Evolutionary conservation across 192 early-diverging fungal species (phyloP).

Genomic region (Rhizoclosmatium globosum): DNA sequence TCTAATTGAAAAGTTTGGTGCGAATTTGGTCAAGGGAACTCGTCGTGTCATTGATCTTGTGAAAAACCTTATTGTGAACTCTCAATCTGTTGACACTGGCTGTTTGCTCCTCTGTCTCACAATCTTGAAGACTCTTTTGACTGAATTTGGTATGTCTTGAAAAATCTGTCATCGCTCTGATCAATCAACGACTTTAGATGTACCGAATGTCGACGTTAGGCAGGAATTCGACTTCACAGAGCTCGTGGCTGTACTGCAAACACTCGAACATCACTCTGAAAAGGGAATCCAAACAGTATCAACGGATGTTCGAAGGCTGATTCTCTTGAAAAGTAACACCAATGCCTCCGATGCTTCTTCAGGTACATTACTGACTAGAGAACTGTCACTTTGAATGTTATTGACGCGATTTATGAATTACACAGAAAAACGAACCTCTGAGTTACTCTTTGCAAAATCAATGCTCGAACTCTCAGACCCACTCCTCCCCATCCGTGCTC

Average conservation of each 20-base stretch:
- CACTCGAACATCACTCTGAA: conserved; percentile 37
- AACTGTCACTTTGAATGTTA: too few species aligned
- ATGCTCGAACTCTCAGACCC: conserved; percentile 80
- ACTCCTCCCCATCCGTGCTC: conserved; percentile 86
- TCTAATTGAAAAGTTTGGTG: conserved; percentile 40
- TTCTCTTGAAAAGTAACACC: conserved; percentile 25
- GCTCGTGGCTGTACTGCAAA: conserved; percentile 45
- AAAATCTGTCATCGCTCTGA: conserved; percentile 30
- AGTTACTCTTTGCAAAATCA: conserved; percentile 73
- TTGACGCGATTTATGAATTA: not conserved
- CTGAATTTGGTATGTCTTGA: conserved; percentile 13
- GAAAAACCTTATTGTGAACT: conserved; percentile 14
- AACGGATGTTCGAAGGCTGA: conserved; percentile 42
- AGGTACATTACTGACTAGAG: not conserved
- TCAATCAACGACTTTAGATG: conserved; percentile 17
- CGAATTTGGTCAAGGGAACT: conserved; percentile 15
- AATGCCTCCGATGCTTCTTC: not conserved
- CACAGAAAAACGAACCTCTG: conserved; percentile 45
- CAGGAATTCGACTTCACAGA: conserved; percentile 36
- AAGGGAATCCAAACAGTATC: conserved; percentile 40
- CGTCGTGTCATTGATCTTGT: conserved; percentile 20
- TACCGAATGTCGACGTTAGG: conserved; percentile 7
- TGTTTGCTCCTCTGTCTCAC: conserved; percentile 29
- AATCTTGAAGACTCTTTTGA: conserved; percentile 15
- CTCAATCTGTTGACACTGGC: conserved; percentile 7